phyloP scores from a whole-genome alignment of 1,284 basidiomycete genomes.

The Boletus holoroseus region DNA sequence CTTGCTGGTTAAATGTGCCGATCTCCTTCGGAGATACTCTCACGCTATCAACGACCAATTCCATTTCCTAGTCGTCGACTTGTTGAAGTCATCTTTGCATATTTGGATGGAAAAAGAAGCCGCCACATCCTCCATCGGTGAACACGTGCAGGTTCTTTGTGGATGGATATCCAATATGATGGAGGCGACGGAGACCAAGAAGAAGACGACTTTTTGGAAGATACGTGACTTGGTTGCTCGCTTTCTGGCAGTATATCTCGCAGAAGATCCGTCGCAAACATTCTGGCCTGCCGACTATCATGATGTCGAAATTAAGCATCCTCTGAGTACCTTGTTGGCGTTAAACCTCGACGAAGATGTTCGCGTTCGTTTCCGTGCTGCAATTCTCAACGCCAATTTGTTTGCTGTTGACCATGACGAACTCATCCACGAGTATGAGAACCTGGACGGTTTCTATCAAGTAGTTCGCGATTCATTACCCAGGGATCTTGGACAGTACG shows the following conservation, averaged over 20 bases:
- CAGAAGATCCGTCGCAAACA: slow-evolving; percentile 51
- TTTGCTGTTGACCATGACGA: slow-evolving; percentile 40
- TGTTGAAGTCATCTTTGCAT: slow-evolving; percentile 61
- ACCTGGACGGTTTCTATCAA: slow-evolving; percentile 38
- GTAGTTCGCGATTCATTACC: slow-evolving; percentile 42
- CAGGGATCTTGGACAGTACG: slow-evolving; percentile 45
- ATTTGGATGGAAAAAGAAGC: slow-evolving; percentile 54
- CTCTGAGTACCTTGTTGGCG: slow-evolving; percentile 46
- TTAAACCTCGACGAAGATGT: slow-evolving; percentile 70
- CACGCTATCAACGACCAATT: slow-evolving; percentile 54
- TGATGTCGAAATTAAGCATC: slow-evolving; percentile 34
- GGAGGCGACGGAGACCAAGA: slow-evolving; percentile 29
- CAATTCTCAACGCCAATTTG: slow-evolving; percentile 56
- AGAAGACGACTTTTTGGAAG: slow-evolving; percentile 58
- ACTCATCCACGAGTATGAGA: slow-evolving; percentile 21
- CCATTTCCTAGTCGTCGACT: slow-evolving; percentile 51
- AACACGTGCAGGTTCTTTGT: slow-evolving; percentile 46
- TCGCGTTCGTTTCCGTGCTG: slow-evolving; percentile 79
- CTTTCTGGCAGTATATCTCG: slow-evolving; percentile 65
- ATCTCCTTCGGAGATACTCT: slow-evolving; percentile 53
- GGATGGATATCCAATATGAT: slow-evolving; percentile 49
- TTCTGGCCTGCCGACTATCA: slow-evolving; percentile 43
- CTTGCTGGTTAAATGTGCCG: slow-evolving; percentile 51
- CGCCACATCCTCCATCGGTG: slow-evolving; percentile 38
- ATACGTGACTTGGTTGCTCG: slow-evolving; percentile 60